Base-by-base conservation (phyloP, 2,329 filamentous ascomycete genomes). In the Ilyonectria mors-panacis region DNA sequence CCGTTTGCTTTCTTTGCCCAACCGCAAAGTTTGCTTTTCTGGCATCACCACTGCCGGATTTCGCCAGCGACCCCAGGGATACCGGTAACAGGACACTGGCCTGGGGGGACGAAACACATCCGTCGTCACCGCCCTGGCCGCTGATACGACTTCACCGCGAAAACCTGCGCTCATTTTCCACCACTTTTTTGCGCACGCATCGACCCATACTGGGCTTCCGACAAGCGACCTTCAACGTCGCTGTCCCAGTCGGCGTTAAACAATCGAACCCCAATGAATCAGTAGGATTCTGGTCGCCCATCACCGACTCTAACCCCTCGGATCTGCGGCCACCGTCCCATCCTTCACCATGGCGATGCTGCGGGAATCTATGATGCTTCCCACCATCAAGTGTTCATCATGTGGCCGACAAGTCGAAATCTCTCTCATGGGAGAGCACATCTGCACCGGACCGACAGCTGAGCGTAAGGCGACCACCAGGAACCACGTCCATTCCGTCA, bases 311-410 rank as follows among this genome's bases (percentile, higher is more conserved):
- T 17, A 64, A 65, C 30, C 53, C 62, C 37, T 13, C 58, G 30
- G 19, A 42, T 53, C 58, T 42, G 37, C 30, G 48, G 63, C 23
- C 28, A 26, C 50, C 30, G 51, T 37, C 19, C 37, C 19, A 15
- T 28, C 68, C 66, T 48, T 65, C 76, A 81, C 69, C 70, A 88
- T 88, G 85, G 81, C 84, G 50, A 79, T 82, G 69, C 85, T 85
- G 74, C 86, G 90, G 77, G 87, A 90, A 79, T 92, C 89, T 79
- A 87, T 88, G 80, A 89, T 95, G 71, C 85, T 96, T 84, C 93
- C 94, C 77, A 91, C 91, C 26, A 93, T 97, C 82, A 97, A 95
- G 86, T 97, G 94, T 82, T 97, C 94, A 59, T 90, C 87, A 83
- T 97, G 94, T 78, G 89, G 90, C 45, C 81, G 84, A 45, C 89